These are phyloP conservation scores for Fraxinus velutina DNA, from an alignment of 305 asterid species.

Conservation along the genomic window DNA sequence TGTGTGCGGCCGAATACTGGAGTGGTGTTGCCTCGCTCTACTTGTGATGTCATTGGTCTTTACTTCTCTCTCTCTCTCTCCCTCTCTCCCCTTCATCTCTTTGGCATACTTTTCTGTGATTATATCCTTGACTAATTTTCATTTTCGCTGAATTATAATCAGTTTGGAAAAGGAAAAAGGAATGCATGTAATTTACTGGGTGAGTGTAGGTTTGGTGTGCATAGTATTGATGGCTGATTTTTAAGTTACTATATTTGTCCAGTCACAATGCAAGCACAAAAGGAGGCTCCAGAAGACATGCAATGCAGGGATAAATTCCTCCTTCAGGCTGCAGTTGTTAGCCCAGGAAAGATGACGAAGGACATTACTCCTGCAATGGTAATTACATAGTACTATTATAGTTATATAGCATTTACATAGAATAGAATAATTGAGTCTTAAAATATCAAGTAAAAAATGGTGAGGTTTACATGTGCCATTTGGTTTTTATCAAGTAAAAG, in stretches of 20 bases:
- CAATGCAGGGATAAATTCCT: slow-evolving; percentile 96
- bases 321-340: slow-evolving; percentile 67
- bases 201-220: neutral
- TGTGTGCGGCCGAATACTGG: slow-evolving; percentile 84
- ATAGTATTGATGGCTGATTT: slow-evolving; percentile 16
- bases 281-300: slow-evolving; percentile 87
- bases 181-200: neutral
- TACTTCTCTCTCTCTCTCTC: neutral
- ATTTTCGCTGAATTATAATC: slow-evolving; percentile 4
- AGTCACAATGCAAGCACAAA: slow-evolving; percentile 99
- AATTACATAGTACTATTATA: slow-evolving; percentile 1
- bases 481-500: slow-evolving; percentile 1
- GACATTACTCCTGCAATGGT: slow-evolving; percentile 90
- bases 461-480: slow-evolving; percentile 4
- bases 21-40: slow-evolving; percentile 58
- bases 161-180: slow-evolving; percentile 1
- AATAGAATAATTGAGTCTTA: neutral
- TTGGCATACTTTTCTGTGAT: neutral
- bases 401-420: neutral
- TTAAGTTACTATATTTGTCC: slow-evolving; percentile 25
- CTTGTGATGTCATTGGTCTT: slow-evolving; percentile 59
- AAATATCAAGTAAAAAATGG: neutral
- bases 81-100: neutral
- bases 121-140: slow-evolving; percentile 1
- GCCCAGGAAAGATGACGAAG: slow-evolving; percentile 53